Conservation (phyloP, 257 asterid genomes). For the Nicotiana noctiflora region DNA sequence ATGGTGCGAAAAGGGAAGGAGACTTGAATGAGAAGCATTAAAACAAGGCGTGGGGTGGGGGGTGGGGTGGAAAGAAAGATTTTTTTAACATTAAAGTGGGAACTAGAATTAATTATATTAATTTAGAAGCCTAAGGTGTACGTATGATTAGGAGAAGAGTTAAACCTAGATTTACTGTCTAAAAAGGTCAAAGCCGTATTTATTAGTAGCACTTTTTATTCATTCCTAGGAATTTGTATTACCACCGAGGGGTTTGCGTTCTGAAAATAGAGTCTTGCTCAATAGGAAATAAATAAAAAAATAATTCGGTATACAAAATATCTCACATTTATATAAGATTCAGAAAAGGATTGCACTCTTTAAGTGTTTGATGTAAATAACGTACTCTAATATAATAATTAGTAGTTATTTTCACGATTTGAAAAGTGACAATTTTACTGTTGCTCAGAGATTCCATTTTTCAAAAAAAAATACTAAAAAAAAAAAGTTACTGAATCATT, state of each 20-base stretch:
- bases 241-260: no score
- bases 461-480: no score
- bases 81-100: neutral
- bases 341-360: no score
- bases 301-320: accelerated
- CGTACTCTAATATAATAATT: no score
- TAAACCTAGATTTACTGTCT: neutral
- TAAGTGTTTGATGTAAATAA: no score
- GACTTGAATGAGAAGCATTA: slow-evolving; percentile 1
- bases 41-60: neutral
- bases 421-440: no score
- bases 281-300: no score
- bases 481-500: no score
- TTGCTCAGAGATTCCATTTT: no score
- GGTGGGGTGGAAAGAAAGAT: neutral
- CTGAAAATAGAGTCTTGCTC: no score
- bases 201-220: neutral
- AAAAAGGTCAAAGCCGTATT: neutral
- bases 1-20: neutral
- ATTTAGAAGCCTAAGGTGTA: neutral
- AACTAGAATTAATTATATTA: neutral
- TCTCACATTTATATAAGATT: no score
- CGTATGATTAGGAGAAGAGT: neutral
- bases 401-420: accelerated
- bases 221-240: neutral